A percentile compares a stretch with the other conserved stretches of the same genome.
Evolutionary conservation across 1,284 basidiomycete species (phyloP).

Genomic region (Ceratobasidium sp.): DNA sequence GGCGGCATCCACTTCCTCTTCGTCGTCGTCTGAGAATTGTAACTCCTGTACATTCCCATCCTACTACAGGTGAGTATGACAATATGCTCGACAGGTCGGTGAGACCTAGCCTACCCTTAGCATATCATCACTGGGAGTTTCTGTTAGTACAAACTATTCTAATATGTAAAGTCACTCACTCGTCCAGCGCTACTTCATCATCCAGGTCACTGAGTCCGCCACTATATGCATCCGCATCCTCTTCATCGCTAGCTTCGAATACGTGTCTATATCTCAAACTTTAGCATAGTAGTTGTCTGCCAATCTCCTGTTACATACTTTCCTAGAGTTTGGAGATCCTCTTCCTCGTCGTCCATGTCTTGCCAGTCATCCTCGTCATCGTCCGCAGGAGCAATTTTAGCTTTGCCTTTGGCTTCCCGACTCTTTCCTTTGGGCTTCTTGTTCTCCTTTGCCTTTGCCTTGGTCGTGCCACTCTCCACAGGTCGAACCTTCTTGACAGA

Average conservation of each 20-base stretch:
- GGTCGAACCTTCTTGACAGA: constrained; percentile 59
- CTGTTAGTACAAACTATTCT: not conserved
- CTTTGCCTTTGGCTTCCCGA: not conserved
- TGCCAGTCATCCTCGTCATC: constrained; percentile 58
- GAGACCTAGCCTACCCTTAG: constrained; percentile 2
- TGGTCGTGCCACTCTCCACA: constrained; percentile 42
- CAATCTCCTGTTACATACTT: constrained; percentile 38
- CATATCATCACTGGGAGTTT: not conserved
- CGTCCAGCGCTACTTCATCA: constrained; percentile 51
- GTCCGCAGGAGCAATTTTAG: constrained; percentile 45
- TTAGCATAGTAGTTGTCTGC: constrained; percentile 21
- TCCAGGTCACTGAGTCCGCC: constrained; percentile 52
- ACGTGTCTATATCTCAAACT: constrained; percentile 51
- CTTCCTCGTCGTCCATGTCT: constrained; percentile 61
- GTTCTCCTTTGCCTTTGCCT: constrained; percentile 44
- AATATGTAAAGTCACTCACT: not conserved
- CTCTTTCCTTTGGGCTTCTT: not conserved
- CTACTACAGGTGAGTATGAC: constrained; percentile 41
- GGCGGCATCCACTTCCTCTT: constrained; percentile 42
- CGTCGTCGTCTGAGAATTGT: constrained; percentile 63
- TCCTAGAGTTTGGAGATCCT: constrained; percentile 41
- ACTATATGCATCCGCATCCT: constrained; percentile 51
- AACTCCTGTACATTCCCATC: constrained; percentile 62
- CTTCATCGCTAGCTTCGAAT: constrained; percentile 61
- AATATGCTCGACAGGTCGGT: constrained; percentile 5